Conservation (phyloP, 345 rosid species). For the Trapa incisa region DNA sequence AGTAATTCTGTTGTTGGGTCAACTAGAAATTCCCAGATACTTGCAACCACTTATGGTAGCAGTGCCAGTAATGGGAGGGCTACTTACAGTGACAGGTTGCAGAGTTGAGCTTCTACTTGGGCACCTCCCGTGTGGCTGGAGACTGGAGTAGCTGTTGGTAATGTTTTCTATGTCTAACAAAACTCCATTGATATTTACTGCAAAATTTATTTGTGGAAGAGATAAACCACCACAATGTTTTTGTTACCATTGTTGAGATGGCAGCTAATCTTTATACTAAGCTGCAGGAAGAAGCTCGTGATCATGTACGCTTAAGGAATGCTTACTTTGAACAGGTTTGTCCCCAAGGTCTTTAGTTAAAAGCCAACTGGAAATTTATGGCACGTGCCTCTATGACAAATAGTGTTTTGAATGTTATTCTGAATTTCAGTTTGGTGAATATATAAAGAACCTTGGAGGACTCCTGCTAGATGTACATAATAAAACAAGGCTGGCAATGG, state of each 20-base stretch:
- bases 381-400: neutral
- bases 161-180: slow-evolving; percentile 21
- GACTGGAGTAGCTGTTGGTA: slow-evolving; percentile 99
- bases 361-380: too few relatives aligned
- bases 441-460: neutral
- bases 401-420: neutral
- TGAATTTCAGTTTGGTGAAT: neutral
- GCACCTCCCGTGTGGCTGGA: slow-evolving; percentile 90
- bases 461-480: neutral
- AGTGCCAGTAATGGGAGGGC: slow-evolving; percentile 46
- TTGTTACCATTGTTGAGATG: slow-evolving; percentile 43
- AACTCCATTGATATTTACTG: slow-evolving; percentile 14
- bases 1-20: slow-evolving; percentile 66
- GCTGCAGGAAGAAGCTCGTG: slow-evolving; percentile 86
- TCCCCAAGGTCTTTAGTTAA: neutral
- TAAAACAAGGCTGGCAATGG: neutral
- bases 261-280: slow-evolving; percentile 79
- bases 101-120: slow-evolving; percentile 50
- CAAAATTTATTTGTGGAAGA: slow-evolving; percentile 14
- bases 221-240: slow-evolving; percentile 15
- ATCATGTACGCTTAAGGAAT: slow-evolving; percentile 83
- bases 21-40: slow-evolving; percentile 56
- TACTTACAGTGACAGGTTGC: slow-evolving; percentile 49
- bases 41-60: slow-evolving; percentile 20
- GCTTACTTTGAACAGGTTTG: slow-evolving; percentile 83